Percentiles rank a stretch among this genome's conserved stretches.
These are phyloP conservation scores for Fusarium sarcochroum DNA, from an alignment of 2,329 filamentous ascomycete species.

Conservation along the genomic window DNA sequence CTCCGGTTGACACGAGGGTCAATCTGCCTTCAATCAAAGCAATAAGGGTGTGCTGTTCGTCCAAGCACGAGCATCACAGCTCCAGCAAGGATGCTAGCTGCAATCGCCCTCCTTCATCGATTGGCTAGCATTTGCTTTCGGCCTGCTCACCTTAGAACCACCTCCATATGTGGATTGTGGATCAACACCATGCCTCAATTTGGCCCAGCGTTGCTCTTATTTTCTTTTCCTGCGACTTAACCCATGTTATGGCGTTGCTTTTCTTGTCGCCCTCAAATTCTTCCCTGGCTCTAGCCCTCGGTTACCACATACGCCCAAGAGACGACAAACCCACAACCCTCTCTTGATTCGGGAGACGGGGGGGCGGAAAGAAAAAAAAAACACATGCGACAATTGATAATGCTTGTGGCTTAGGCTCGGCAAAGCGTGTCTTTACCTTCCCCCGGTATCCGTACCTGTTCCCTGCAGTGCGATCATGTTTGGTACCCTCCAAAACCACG, in stretches of 20 bases:
- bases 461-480: conserved; percentile 35
- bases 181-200: conserved; percentile 38
- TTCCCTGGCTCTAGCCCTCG: conserved; percentile 18
- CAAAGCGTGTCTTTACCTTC: conserved; percentile 11
- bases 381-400: conserved; percentile 25
- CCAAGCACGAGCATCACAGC: conserved; percentile 30
- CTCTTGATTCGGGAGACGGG: conserved; percentile 3
- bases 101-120: conserved; percentile 41
- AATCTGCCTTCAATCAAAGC: conserved; percentile 31
- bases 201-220: conserved; percentile 36
- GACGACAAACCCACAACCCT: conserved; percentile 1
- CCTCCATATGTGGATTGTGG: conserved; percentile 40
- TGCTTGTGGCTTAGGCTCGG: conserved; percentile 1
- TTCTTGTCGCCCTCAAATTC: conserved; percentile 23
- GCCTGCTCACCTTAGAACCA: conserved; percentile 36
- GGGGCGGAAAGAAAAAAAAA: conserved; percentile 9
- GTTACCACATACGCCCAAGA: conserved; percentile 12
- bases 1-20: conserved; percentile 44
- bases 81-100: conserved; percentile 32
- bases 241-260: conserved; percentile 35
- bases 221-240: conserved; percentile 33
- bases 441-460: conserved; percentile 15
- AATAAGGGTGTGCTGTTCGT: conserved; percentile 16
- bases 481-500: conserved; percentile 28
- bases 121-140: conserved; percentile 41